Evolutionary conservation across 176 grass and related monocot species (phyloP).

Genomic region (Puya raimondii): DNA sequence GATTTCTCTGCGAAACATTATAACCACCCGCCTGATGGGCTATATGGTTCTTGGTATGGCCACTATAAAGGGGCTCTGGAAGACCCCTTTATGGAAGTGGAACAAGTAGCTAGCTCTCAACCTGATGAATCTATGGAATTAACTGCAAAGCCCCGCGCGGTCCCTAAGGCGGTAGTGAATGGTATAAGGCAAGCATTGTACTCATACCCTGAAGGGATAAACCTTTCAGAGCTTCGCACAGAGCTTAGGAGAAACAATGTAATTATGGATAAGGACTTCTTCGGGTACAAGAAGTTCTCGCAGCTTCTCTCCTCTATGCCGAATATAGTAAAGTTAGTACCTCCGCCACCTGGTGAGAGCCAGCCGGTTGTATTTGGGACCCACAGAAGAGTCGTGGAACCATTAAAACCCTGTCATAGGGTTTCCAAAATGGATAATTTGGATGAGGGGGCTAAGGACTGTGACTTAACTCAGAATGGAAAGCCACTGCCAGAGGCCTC

Average conservation of each 20-base stretch:
- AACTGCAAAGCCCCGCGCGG: conserved; percentile 21
- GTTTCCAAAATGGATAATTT: conserved; percentile 1
- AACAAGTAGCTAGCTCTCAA: conserved; percentile 24
- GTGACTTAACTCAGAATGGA: background rate
- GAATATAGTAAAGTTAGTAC: conserved; percentile 31
- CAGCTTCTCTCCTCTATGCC: conserved; percentile 44
- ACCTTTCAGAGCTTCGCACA: conserved; percentile 11
- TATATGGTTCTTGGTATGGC: conserved; percentile 91
- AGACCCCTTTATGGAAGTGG: conserved; percentile 30
- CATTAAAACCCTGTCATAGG: background rate
- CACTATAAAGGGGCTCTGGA: conserved; percentile 57
- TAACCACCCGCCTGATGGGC: conserved; percentile 82
- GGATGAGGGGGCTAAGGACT: background rate
- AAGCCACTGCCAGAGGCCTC: background rate
- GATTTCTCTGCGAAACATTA: conserved; percentile 38
- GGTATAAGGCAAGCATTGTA: conserved; percentile 30
- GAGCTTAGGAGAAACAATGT: conserved; percentile 41
- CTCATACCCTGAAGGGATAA: conserved; percentile 43
- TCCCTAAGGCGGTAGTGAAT: conserved; percentile 42
- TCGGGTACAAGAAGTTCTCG: conserved; percentile 58
- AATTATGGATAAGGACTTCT: conserved; percentile 35
- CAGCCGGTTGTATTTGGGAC: conserved; percentile 19
- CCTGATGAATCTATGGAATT: conserved; percentile 33
- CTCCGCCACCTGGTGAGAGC: conserved; percentile 2
- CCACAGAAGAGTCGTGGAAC: conserved; percentile 8